phyloP scores from a whole-genome alignment of 768 basidiomycete genomes.

The Lactarius sp. region DNA sequence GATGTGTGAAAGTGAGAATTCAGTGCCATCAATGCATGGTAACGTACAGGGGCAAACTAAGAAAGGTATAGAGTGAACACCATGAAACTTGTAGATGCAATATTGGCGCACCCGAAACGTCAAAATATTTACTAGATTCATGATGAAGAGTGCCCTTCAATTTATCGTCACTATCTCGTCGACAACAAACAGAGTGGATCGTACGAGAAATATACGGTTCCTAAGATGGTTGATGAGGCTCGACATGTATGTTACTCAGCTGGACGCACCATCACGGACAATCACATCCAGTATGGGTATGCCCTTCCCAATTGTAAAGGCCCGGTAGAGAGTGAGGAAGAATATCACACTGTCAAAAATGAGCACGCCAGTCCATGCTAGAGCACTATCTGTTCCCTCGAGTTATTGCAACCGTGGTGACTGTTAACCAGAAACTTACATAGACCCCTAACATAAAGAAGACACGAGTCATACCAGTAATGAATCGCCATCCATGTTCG shows the following conservation, averaged over 20 bases:
- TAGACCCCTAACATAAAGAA: not conserved
- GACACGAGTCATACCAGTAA: not conserved
- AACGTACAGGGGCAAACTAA: slow-evolving; percentile 14
- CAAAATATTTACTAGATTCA: slow-evolving; percentile 17
- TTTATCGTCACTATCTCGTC: not conserved
- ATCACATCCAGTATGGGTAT: slow-evolving; percentile 13
- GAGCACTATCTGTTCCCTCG: slow-evolving; percentile 1
- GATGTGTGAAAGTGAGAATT: not conserved
- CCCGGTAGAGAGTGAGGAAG: slow-evolving; percentile 14
- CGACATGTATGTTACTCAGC: not conserved
- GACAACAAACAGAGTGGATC: not conserved
- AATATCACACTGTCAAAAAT: slow-evolving; percentile 14
- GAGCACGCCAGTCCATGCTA: slow-evolving; percentile 10
- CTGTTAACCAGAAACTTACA: not conserved
- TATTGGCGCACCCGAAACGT: slow-evolving; percentile 4
- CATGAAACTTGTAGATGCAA: not conserved
- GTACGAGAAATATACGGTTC: slow-evolving; percentile 20
- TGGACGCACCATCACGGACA: slow-evolving; percentile 15
- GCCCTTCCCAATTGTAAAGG: slow-evolving; percentile 7
- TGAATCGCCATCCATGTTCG: not conserved
- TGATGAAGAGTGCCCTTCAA: slow-evolving; percentile 8
- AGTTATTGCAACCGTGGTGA: not conserved
- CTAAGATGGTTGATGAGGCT: not conserved
- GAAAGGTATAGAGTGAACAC: not conserved
- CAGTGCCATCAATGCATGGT: too few species aligned